A percentile compares a stretch with the other conserved stretches of the same genome.
Conservation (phyloP, 2,329 filamentous ascomycete species). For the Microdochium trichocladiopsis region DNA sequence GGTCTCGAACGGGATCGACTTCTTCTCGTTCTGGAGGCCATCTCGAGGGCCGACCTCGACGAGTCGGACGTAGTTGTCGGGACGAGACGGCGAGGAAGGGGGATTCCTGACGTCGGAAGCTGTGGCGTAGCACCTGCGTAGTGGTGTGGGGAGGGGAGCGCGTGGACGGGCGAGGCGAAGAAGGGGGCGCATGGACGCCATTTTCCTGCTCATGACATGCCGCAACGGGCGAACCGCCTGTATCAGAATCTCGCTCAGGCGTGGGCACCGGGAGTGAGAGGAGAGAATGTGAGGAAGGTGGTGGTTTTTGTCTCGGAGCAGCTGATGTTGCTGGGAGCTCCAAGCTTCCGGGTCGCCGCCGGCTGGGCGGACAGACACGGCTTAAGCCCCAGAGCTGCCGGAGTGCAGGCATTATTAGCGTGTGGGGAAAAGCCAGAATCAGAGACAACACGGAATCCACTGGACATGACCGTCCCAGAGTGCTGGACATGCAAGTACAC, state of each 20-base stretch:
- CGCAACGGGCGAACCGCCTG: not conserved
- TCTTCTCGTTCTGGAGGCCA: conserved; percentile 62
- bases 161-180: conserved; percentile 16
- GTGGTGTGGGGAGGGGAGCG: conserved; percentile 7
- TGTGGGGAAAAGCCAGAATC: not conserved
- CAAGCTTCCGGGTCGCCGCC: not conserved
- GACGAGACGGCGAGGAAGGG: conserved; percentile 5
- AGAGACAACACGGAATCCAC: not conserved
- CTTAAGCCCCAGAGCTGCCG: not conserved
- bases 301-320: not conserved
- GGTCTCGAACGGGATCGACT: conserved; percentile 46
- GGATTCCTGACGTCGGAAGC: conserved; percentile 17
- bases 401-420: not conserved
- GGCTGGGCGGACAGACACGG: not conserved
- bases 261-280: not conserved
- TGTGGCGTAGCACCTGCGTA: conserved; percentile 19
- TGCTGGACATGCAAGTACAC: no score
- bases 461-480: no score
- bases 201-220: conserved; percentile 8
- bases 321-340: not conserved
- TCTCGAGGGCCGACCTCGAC: conserved; percentile 65
- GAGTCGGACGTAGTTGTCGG: conserved; percentile 31
- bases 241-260: not conserved
- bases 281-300: not conserved
- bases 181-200: conserved; percentile 21